phyloP scores from a whole-genome alignment of 352 stramenopile species.

The Phytopythium aichiense region DNA sequence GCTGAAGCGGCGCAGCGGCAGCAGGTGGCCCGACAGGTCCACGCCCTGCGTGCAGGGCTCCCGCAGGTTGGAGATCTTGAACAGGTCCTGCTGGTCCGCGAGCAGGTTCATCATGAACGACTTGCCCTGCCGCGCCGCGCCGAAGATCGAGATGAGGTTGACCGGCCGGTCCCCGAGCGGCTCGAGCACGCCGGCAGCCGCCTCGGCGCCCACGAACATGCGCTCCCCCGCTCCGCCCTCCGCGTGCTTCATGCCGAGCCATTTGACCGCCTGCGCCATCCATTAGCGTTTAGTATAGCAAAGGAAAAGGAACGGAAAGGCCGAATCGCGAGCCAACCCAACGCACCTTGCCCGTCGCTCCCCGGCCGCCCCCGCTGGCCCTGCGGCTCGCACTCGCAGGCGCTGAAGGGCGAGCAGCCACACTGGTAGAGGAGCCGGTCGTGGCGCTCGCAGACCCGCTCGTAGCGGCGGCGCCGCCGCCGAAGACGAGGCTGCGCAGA shows the following conservation, averaged over 20 bases:
- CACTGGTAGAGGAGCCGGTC: not conserved
- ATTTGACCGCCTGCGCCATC: conserved; percentile 64
- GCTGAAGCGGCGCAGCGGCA: conserved; percentile 67
- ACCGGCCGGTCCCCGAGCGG: conserved; percentile 59
- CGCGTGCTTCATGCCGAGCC: conserved; percentile 68
- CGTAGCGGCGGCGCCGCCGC: conserved; percentile 5
- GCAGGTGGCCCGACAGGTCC: conserved; percentile 74
- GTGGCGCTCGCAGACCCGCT: not conserved
- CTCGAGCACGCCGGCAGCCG: conserved; percentile 49
- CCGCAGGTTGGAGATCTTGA: conserved; percentile 85
- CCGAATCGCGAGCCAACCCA: not conserved
- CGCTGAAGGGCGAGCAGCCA: not conserved
- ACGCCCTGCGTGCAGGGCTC: conserved; percentile 86
- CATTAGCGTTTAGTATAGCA: not conserved
- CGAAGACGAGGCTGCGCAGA: conserved; percentile 37
- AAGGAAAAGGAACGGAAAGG: not conserved
- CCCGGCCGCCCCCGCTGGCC: not conserved
- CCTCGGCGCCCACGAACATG: conserved; percentile 70
- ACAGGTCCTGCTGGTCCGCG: conserved; percentile 80
- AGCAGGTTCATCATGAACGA: conserved; percentile 88
- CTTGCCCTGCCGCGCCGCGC: conserved; percentile 78
- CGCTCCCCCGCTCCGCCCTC: conserved; percentile 36
- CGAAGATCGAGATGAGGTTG: conserved; percentile 87
- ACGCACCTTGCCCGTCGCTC: not conserved
- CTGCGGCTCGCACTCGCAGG: not conserved